Conservation (phyloP, 2,329 filamentous ascomycete species). For the Fusarium pseudocircinatum region DNA sequence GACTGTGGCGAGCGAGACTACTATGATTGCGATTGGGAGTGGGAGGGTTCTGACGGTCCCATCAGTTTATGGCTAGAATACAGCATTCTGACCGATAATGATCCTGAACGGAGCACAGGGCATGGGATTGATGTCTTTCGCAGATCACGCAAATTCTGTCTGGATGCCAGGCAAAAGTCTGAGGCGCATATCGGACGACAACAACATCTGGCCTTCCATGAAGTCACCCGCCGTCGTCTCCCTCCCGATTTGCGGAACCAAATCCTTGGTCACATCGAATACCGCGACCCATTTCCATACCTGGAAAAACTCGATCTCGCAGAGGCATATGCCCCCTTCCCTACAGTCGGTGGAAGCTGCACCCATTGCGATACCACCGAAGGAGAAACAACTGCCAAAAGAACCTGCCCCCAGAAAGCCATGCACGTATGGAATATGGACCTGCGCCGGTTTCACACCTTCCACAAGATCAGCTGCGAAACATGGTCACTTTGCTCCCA, state of each 20-base stretch:
- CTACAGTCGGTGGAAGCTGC: background rate
- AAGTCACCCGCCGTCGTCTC: accelerated
- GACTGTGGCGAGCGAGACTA: background rate
- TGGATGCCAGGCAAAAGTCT: background rate
- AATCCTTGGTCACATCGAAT: background rate
- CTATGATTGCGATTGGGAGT: accelerated
- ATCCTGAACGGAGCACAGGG: accelerated
- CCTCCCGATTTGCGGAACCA: background rate
- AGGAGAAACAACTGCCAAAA: background rate
- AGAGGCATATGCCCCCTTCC: background rate
- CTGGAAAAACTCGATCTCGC: background rate
- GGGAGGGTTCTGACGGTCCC: background rate
- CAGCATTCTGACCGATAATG: accelerated
- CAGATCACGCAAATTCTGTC: background rate
- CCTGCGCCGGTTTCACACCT: background rate
- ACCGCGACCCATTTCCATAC: background rate
- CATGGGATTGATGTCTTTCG: accelerated
- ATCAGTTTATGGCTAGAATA: accelerated
- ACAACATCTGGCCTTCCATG: background rate
- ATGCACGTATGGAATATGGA: background rate
- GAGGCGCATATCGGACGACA: background rate
- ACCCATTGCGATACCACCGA: accelerated
- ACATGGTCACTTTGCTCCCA: background rate
- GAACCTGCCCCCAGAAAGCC: background rate
- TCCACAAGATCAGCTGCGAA: background rate